Percentiles rank a stretch among this genome's conserved stretches.
Conservation (phyloP, 805 yeast genomes). For the Teunomyces stri region DNA sequence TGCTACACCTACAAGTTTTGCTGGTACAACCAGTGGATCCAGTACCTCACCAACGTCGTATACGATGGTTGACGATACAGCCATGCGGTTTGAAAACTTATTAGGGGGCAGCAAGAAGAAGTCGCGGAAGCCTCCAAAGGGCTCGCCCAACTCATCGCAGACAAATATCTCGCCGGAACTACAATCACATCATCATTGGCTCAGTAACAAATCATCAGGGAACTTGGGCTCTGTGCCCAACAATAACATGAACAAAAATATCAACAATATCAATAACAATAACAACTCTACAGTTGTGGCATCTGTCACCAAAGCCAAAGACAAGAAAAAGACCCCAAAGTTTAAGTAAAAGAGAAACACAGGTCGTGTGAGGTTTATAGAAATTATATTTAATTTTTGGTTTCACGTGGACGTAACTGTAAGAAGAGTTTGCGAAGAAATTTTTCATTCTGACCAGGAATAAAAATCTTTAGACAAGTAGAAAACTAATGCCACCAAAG, state of each 20-base stretch:
- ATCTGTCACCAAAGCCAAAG: constrained; percentile 13
- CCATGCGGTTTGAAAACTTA: constrained; percentile 25
- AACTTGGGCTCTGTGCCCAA: constrained; percentile 9
- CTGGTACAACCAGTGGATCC: neutral
- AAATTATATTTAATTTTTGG: constrained; percentile 3
- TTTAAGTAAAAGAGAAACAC: constrained; percentile 11
- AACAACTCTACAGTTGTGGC: constrained; percentile 7
- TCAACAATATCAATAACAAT: too few species aligned
- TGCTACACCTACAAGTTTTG: constrained; percentile 9
- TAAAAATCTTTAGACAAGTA: neutral
- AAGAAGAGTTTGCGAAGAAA: too few species aligned
- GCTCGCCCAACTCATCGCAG: constrained; percentile 13
- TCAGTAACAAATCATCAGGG: constrained; percentile 2
- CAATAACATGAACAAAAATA: too few species aligned
- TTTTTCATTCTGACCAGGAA: too few species aligned
- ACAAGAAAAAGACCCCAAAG: constrained; percentile 19
- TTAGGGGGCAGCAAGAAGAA: constrained; percentile 26
- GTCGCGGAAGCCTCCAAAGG: constrained; percentile 13
- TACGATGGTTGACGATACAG: constrained; percentile 9
- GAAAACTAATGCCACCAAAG: constrained; percentile 70
- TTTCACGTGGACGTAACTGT: neutral
- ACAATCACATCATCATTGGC: constrained; percentile 11
- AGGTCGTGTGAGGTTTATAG: constrained; percentile 3
- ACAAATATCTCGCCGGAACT: constrained; percentile 15
- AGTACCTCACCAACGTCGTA: neutral